These are phyloP conservation scores for Syncephalis plumigaleata DNA, from an alignment of 371 early-diverging fungal species.

Conservation along the genomic window DNA sequence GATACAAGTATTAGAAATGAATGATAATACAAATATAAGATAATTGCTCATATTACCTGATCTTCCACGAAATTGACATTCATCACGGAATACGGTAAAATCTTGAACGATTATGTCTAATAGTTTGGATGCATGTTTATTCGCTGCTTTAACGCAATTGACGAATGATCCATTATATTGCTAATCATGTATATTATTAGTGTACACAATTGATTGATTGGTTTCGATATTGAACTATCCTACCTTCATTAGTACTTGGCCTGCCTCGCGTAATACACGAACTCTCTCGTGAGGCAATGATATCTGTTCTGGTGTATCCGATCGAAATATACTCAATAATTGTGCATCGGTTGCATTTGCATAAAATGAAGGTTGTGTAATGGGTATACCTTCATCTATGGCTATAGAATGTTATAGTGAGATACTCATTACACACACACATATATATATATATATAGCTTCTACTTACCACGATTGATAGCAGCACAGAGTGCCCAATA, in stretches of 20 bases:
- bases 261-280: slow-evolving; percentile 46
- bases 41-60: no score
- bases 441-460: neutral
- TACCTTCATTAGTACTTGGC: slow-evolving; percentile 40
- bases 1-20: neutral
- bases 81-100: slow-evolving; percentile 61
- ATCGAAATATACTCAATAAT: slow-evolving; percentile 32
- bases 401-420: slow-evolving; percentile 8
- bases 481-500: slow-evolving; percentile 79
- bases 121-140: slow-evolving; percentile 31
- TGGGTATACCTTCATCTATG: slow-evolving; percentile 33
- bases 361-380: slow-evolving; percentile 37
- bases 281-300: slow-evolving; percentile 46
- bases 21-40: no score
- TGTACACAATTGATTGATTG: neutral
- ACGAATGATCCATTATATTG: slow-evolving; percentile 51
- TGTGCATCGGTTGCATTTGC: slow-evolving; percentile 12
- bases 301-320: slow-evolving; percentile 40
- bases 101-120: slow-evolving; percentile 34
- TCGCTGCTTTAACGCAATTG: slow-evolving; percentile 31
- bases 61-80: slow-evolving; percentile 29
- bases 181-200: no score
- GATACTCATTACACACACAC: neutral
- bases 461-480: slow-evolving; percentile 39
- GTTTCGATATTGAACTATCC: neutral